These are phyloP conservation scores for Cutaneotrichosporon cutaneum DNA, from an alignment of 1,284 basidiomycete genomes.

Conservation along the genomic window DNA sequence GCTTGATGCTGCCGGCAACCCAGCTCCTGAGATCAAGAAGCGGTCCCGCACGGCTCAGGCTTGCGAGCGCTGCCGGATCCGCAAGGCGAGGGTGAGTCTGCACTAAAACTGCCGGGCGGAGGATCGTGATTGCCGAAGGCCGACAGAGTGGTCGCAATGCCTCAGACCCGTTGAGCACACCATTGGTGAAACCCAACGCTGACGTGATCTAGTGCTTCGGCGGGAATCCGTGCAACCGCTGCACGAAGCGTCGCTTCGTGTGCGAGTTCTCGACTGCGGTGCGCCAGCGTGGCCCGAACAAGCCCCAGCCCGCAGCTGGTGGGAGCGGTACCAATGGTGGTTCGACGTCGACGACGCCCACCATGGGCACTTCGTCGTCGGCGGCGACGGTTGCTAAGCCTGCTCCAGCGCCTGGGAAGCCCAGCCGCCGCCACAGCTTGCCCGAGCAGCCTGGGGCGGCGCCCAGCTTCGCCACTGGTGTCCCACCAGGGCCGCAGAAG, in stretches of 20 bases:
- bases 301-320: constrained; percentile 13
- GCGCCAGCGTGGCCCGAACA: constrained; percentile 28
- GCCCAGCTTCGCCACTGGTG: constrained; percentile 7
- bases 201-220: constrained; percentile 25
- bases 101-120: too few species aligned
- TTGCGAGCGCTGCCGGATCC: constrained; percentile 32
- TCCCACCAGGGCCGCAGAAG: constrained; percentile 15
- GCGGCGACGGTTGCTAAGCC: not conserved
- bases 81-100: constrained; percentile 35
- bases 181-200: not conserved
- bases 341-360: constrained; percentile 7
- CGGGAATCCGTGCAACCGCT: constrained; percentile 28
- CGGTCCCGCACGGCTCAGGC: constrained; percentile 32
- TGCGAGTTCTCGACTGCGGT: constrained; percentile 29
- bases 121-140: too few species aligned
- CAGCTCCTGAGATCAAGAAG: constrained; percentile 30
- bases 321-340: not conserved
- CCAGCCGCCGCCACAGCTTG: constrained; percentile 22
- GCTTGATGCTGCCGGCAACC: constrained; percentile 24
- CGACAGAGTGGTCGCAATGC: not conserved
- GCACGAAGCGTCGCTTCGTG: constrained; percentile 25
- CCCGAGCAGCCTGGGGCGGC: constrained; percentile 13
- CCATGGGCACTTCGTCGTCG: not conserved
- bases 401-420: constrained; percentile 4
- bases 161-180: not conserved